Evolutionary conservation across 1,284 basidiomycete genomes (phyloP), one percentile per base, ranked within the genome.

Genomic region (Tilletia indica): DNA sequence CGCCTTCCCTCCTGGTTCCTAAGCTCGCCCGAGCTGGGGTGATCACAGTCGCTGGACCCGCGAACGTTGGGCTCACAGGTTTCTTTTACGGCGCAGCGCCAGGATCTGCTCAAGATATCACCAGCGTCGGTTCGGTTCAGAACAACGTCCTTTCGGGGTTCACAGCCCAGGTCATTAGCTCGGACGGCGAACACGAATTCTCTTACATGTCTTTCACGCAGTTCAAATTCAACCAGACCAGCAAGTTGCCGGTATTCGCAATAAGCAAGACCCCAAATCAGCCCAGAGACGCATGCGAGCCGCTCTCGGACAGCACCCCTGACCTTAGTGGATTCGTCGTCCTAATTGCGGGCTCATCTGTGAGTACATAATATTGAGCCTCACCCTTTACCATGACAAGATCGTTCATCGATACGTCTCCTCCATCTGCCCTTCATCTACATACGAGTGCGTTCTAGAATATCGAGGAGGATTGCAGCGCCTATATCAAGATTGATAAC

Each of bases 41-140:
- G 31, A 74, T 73, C n/a, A 71, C 74, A 31, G 73, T 77, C 51
- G 73, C 82, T 45, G 81, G 86, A 39, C 81, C 84, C 34, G 86
- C 84, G 42, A 87, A 87, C 75, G 75, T 76, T 48, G 86, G 85
- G 19, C 75, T 67, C n/a, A 71, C 81, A 68, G 86, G 86, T 38
- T 78, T 83, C 49, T 85, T 85, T 71, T 86, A 85, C 78, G 76
- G 82, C 19, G 79, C 81, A 45, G 76, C 82, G 21, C 86, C 86
- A 63, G 85, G 80, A 19, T 77, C 81, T 6, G 86, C 85, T 67
- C 67, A 78, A 36, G 78, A 79, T 9, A 85, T 84, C 47, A 82
- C 80, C 77, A 67, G 71, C 19, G 76, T 79, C 38, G 78, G 74
- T 8, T 74, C 78, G n/a, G 80, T 81, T n/a, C 83, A 86, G 72